Evolutionary conservation across 257 asterid species (phyloP).

Genomic region (Lantana camara): DNA sequence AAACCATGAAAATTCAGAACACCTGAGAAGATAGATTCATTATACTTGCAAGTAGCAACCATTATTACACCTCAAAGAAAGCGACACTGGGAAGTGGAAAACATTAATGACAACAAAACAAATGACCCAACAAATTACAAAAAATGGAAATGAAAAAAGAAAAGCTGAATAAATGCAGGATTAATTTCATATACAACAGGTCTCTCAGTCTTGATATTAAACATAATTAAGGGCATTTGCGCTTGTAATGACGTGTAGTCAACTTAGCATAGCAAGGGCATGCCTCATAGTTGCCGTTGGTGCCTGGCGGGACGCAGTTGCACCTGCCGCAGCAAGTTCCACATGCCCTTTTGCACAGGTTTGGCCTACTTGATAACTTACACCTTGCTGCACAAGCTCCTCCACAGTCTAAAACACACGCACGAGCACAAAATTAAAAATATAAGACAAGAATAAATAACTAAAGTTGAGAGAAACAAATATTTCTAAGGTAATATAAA

Average conservation of each 20-base stretch:
- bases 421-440: background rate
- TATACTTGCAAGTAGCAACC: background rate
- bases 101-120: background rate
- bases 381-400: conserved; percentile 61
- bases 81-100: background rate
- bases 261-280: conserved; percentile 65
- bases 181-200: too few relatives aligned
- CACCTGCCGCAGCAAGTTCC: conserved; percentile 70
- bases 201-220: background rate
- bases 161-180: background rate
- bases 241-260: conserved; percentile 53
- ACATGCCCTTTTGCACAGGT: conserved; percentile 67
- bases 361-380: conserved; percentile 51
- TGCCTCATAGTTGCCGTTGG: conserved; percentile 56
- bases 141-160: background rate
- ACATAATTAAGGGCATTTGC: conserved; percentile 54
- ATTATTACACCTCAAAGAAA: background rate
- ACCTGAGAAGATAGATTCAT: background rate
- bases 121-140: background rate
- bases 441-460: background rate
- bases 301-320: conserved; percentile 70
- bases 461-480: background rate
- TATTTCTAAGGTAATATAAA: too few relatives aligned
- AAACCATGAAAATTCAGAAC: background rate
- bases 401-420: conserved; percentile 44